These are phyloP conservation scores for Schizophyllum commune DNA, from an alignment of 1,284 basidiomycete genomes.

Conservation along the genomic window DNA sequence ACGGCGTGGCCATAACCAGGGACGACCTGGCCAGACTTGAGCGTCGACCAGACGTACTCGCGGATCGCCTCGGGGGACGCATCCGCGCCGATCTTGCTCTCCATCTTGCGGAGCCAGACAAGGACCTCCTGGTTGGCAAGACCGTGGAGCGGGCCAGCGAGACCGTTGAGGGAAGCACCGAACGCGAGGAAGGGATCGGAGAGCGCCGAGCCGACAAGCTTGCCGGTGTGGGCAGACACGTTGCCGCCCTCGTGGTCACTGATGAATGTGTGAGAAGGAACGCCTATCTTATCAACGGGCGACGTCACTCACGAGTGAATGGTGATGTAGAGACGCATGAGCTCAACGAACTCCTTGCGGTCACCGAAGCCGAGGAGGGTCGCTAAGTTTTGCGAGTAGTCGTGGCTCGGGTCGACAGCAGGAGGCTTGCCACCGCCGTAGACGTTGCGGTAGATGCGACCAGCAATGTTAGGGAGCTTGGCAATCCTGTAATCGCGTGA, in stretches of 20 bases:
- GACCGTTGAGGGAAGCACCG: constrained; percentile 89
- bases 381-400: constrained; percentile 92
- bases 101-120: constrained; percentile 87
- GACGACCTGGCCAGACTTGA: constrained; percentile 88
- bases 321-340: constrained; percentile 94
- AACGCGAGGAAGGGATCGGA: constrained; percentile 98
- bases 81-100: constrained; percentile 73
- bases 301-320: constrained; percentile 53
- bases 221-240: constrained; percentile 94
- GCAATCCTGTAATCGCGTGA: constrained; percentile 57
- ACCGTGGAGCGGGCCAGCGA: constrained; percentile 95
- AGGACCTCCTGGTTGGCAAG: constrained; percentile 97
- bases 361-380: constrained; percentile 91
- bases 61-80: constrained; percentile 81
- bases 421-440: constrained; percentile 83
- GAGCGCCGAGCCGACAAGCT: constrained; percentile 95
- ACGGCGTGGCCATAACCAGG: constrained; percentile 97
- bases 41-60: constrained; percentile 89
- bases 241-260: constrained; percentile 99
- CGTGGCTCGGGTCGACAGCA: constrained; percentile 80
- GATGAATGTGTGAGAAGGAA: neutral
- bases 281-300: neutral
- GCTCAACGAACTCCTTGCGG: constrained; percentile 85
- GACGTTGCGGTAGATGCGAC: constrained; percentile 94
- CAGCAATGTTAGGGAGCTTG: constrained; percentile 95